Percentiles rank a stretch among this genome's conserved stretches.
These are phyloP conservation scores for Vanrija pseudolonga DNA, from an alignment of 1,284 basidiomycete genomes.

Conservation along the genomic window DNA sequence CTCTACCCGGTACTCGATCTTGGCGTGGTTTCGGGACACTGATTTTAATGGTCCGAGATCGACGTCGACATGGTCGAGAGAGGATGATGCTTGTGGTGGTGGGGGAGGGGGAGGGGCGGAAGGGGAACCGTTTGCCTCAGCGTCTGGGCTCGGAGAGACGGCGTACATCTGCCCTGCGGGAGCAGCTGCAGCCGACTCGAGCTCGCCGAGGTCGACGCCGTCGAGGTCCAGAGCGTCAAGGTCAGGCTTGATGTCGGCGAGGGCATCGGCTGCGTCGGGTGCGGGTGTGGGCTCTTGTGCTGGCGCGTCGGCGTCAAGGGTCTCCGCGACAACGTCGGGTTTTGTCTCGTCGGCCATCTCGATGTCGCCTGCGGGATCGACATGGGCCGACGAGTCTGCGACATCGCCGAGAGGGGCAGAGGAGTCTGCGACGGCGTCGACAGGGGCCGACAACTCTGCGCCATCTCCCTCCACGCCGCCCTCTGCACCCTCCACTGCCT, in stretches of 20 bases:
- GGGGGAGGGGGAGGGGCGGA: constrained; percentile 25
- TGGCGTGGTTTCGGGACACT: constrained; percentile 91
- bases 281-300: background rate
- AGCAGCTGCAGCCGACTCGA: background rate
- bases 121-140: background rate
- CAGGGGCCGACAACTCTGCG: too few relatives aligned
- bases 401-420: too few relatives aligned
- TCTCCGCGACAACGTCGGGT: background rate
- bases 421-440: too few relatives aligned
- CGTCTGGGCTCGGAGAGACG: background rate
- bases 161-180: background rate
- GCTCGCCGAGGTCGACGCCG: background rate
- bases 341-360: background rate
- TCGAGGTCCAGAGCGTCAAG: constrained; percentile 7
- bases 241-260: constrained; percentile 15
- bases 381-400: too few relatives aligned
- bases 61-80: constrained; percentile 70
- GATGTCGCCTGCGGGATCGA: background rate
- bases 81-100: constrained; percentile 20
- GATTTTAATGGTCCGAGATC: constrained; percentile 96
- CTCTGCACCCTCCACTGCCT: too few relatives aligned
- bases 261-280: background rate
- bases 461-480: too few relatives aligned
- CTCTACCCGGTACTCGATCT: constrained; percentile 66
- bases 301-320: background rate